Base-by-base conservation (phyloP, 306 rosid genomes). In the Boehmeria nivea region DNA sequence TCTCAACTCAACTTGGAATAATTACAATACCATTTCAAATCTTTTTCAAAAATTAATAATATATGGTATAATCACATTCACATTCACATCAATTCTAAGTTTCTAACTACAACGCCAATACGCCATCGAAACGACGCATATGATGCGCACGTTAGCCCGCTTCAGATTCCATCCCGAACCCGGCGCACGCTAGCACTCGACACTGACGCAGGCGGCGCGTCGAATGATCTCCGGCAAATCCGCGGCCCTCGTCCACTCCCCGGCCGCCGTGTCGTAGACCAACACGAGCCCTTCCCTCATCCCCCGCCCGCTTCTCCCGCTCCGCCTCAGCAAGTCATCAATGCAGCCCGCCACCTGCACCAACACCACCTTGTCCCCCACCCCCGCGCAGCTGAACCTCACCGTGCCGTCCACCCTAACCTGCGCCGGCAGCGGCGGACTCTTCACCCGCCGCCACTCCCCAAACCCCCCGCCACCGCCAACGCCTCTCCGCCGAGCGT, bases 181-280 rank as follows among this genome's bases (percentile, higher is more conserved):
- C 1, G 15, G 59, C 25, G 43, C 43, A 54, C 14, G 2, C 17
- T 61, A 51, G 61, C 87, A 76, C 62, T 83, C 85, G n/a, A 78
- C 85, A 31, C 83, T 59, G 27, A 86, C 85, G 21, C 72, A 83
- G 16, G 83, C 71, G 66, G 95, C 80, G 80, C 90, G 90, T 75
- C 81, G 78, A 12, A 70, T 76, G 8, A 71, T 62, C 60, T 76
- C 85, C 18, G 91, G 88, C 59, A 80, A 56, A 37, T 83, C 76
- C 17, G 71, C 63, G 42, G 51, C 87, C 65, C 72, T 65, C 2
- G 67, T 22, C 95, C 95, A 83, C 40, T 83, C 85, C 39, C 69
- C 80, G 19, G 52, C 33, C 0, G 3, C 25, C 16, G 83, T 72
- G 26, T 83, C 78, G 54, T 78, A 86, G 3, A 76, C 73, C 60